Conservation (phyloP, 805 yeast species). For the Nakazawaea ambrosiae region DNA sequence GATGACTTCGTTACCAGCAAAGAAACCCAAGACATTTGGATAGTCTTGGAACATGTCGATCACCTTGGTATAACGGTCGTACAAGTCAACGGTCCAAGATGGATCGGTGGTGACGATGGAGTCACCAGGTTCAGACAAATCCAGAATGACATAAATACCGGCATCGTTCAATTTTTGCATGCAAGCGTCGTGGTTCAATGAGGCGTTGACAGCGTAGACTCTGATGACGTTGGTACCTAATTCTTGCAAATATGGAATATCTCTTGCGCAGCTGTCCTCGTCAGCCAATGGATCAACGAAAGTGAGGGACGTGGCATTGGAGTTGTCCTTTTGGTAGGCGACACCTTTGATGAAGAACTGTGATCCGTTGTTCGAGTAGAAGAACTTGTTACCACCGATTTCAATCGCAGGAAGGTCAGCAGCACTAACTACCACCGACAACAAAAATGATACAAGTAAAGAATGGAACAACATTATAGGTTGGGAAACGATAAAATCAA, state of each 20-base stretch:
- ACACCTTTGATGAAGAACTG: conserved; percentile 86
- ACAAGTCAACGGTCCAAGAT: conserved; percentile 65
- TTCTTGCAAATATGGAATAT: conserved; percentile 65
- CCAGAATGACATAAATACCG: conserved; percentile 89
- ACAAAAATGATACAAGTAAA: neutral
- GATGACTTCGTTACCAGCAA: conserved; percentile 96
- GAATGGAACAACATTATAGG: neutral
- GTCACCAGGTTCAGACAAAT: conserved; percentile 75
- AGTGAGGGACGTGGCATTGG: conserved; percentile 26
- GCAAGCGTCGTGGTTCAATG: conserved; percentile 65
- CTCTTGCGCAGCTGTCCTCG: conserved; percentile 63
- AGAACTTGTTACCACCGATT: conserved; percentile 70
- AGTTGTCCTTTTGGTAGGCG: conserved; percentile 74
- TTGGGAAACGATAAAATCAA: too few species aligned
- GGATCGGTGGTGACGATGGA: conserved; percentile 79
- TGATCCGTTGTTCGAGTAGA: conserved; percentile 60
- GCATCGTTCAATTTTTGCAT: conserved; percentile 71
- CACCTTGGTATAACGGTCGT: conserved; percentile 72
- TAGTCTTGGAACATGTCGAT: conserved; percentile 75
- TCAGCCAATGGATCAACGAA: conserved; percentile 78
- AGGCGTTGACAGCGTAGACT: conserved; percentile 79
- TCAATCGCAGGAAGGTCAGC: conserved; percentile 42
- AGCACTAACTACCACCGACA: conserved; percentile 17
- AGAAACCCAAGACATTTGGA: conserved; percentile 82
- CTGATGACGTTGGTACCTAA: conserved; percentile 74